Conservation (phyloP, 2,329 filamentous ascomycete species). For the Diaporthe sp. region DNA sequence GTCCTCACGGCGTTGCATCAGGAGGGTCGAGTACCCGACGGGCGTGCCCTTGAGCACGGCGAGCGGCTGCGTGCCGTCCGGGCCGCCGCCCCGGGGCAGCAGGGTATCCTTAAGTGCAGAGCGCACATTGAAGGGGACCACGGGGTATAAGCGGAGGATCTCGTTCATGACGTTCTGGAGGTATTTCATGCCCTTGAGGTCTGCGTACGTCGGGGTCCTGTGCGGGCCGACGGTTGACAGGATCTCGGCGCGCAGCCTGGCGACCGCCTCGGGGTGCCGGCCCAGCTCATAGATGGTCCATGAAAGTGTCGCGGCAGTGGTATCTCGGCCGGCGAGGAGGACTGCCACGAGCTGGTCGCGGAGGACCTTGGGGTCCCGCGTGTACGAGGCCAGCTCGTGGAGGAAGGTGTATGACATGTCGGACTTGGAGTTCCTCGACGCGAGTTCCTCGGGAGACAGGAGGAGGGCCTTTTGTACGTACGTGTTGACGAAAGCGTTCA, state of each 20-base stretch:
- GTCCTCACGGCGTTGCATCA: slow-evolving; percentile 79
- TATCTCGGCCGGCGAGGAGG: slow-evolving; percentile 88
- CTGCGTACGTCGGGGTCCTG: slow-evolving; percentile 77
- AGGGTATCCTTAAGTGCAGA: slow-evolving; percentile 80
- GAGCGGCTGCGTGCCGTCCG: slow-evolving; percentile 72
- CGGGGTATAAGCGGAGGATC: slow-evolving; percentile 48
- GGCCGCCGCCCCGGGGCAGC: slow-evolving; percentile 78
- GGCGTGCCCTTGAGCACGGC: slow-evolving; percentile 75
- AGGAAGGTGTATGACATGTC: slow-evolving; percentile 86
- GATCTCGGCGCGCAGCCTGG: slow-evolving; percentile 82
- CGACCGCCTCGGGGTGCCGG: slow-evolving; percentile 75
- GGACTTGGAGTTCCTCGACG: slow-evolving; percentile 75
- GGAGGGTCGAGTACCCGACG: slow-evolving; percentile 76
- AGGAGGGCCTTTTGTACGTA: slow-evolving; percentile 83
- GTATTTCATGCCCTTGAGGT: slow-evolving; percentile 55
- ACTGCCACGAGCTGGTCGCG: slow-evolving; percentile 89
- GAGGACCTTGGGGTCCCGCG: slow-evolving; percentile 77
- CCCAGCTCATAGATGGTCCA: slow-evolving; percentile 89
- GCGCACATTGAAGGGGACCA: slow-evolving; percentile 85
- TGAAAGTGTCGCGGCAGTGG: slow-evolving; percentile 84
- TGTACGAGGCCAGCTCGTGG: slow-evolving; percentile 86
- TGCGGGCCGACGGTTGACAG: slow-evolving; percentile 73
- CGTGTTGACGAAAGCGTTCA: slow-evolving; percentile 82
- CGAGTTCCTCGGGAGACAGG: slow-evolving; percentile 79
- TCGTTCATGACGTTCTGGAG: slow-evolving; percentile 46